Evolutionary conservation across 306 rosid genomes (phyloP), one percentile per base, ranked within the genome.

Genomic region (Acacia crassicarpa): DNA sequence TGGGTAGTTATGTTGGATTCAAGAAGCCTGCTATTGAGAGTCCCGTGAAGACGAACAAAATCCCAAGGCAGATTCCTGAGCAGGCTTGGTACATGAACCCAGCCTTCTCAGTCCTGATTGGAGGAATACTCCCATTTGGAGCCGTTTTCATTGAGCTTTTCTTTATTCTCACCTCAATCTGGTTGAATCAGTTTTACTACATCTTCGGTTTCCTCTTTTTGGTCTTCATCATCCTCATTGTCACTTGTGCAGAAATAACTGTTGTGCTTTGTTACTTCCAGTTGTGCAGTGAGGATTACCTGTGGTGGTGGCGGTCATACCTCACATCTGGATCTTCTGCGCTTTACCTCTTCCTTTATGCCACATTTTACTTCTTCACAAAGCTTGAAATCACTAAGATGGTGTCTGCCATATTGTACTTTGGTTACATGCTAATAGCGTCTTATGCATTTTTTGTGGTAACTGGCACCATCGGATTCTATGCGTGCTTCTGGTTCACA

Each of bases 31-130:
- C 99, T n/a, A 90, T 91, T 48, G 99, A 95, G 83, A 94, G 87
- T 58, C 99, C 99, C 16, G 99, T 95, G 89, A 95, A 93, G 86
- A 95, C 99, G 13, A 95, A 95, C 88, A 95, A 95, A 86, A 95
- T 95, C 86, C 99, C 99, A 22, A 92, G 99, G 85, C 99, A 95
- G 85, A 93, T 95, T 79, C 99, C 99, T 53, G 99, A 93, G 83
- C 98, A 95, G 89, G 97, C 98, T 54, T 95, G 98, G 98, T 95
- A 95, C 88, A 95, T 95, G 98, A 93, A 95, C 88, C 93, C 99
- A 1, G 80, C 84, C 16, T 93, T 95, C 87, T 95, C 99, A 1
- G 88, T 95, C 83, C 86, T 95, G 49, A 93, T 95, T 0, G 99
- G 99, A n/a, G 99, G 99, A 84, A 95, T 95, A 85, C 95, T 95